These are phyloP conservation scores for Gynochthodes officinalis DNA, from an alignment of 257 asterid genomes.

Conservation along the genomic window DNA sequence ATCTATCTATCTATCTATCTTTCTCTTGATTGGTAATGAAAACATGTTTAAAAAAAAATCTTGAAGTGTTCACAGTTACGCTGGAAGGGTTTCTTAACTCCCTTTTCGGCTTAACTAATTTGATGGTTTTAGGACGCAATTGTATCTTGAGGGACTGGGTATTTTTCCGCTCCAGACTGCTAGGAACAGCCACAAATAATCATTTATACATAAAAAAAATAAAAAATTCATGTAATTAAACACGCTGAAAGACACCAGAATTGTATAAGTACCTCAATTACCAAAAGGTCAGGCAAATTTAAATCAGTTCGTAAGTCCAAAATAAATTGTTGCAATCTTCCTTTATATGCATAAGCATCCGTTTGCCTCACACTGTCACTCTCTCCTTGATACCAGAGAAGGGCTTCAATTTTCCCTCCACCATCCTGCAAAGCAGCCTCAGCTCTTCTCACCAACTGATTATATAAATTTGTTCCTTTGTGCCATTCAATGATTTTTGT, in stretches of 20 bases:
- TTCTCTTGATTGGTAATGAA: no score
- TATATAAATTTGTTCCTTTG: conserved; percentile 41
- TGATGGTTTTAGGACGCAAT: no score
- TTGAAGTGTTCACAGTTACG: no score
- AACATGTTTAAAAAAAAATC: no score
- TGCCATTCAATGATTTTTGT: conserved; percentile 61
- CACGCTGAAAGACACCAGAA: neutral
- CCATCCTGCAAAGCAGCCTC: conserved; percentile 31
- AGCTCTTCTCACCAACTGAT: conserved; percentile 41
- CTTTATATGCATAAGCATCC: conserved; percentile 42
- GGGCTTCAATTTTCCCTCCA: conserved; percentile 47
- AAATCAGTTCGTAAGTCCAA: conserved; percentile 41
- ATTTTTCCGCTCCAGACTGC: neutral
- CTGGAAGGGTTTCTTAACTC: no score
- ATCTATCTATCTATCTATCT: no score
- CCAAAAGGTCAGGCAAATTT: conserved; percentile 28
- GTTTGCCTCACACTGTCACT: conserved; percentile 37
- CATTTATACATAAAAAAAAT: neutral
- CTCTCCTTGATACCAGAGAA: conserved; percentile 77
- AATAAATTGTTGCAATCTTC: conserved; percentile 28
- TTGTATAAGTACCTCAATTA: conserved; percentile 28
- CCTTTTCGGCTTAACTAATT: no score
- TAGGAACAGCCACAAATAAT: neutral
- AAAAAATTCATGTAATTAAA: neutral
- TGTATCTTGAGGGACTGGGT: no score